Percentiles rank a stretch among this genome's conserved stretches.
These are phyloP conservation scores for Leptodermis oblonga DNA, from an alignment of 257 asterid genomes.

Conservation along the genomic window DNA sequence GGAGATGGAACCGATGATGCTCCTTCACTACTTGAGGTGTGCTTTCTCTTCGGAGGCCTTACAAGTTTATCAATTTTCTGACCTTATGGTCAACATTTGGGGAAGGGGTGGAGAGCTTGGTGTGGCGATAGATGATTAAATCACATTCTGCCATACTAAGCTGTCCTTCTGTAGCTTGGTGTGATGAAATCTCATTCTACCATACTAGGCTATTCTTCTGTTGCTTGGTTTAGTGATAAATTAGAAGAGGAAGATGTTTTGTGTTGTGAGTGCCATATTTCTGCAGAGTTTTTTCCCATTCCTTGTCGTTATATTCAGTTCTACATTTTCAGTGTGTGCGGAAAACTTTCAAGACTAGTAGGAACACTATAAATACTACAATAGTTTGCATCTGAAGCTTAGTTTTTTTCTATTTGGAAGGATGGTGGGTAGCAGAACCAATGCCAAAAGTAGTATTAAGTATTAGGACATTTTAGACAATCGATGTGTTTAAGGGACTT, in stretches of 20 bases:
- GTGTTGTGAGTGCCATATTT: not conserved
- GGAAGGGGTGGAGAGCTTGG: too few relatives aligned
- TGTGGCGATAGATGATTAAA: too few relatives aligned
- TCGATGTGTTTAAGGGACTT: not conserved
- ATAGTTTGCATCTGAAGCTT: not conserved
- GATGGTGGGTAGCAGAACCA: not conserved
- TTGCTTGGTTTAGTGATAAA: too few relatives aligned
- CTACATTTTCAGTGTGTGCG: not conserved
- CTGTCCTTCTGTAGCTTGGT: too few relatives aligned
- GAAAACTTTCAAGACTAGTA: too few relatives aligned
- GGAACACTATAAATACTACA: too few relatives aligned
- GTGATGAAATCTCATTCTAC: too few relatives aligned
- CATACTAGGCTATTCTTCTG: too few relatives aligned
- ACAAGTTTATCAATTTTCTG: not conserved
- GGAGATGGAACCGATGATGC: constrained; percentile 99
- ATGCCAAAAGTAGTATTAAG: not conserved
- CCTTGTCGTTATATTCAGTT: not conserved
- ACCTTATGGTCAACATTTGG: too few relatives aligned
- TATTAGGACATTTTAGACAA: not conserved
- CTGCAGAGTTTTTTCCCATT: not conserved
- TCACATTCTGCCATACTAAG: too few relatives aligned
- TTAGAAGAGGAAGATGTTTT: too few relatives aligned
- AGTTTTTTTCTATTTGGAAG: not conserved
- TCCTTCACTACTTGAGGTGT: constrained; percentile 96
- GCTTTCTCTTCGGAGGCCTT: constrained; percentile 12